Evolutionary conservation across 75 land plant genomes (phyloP).

Genomic region (Sequoia sempervirens): DNA sequence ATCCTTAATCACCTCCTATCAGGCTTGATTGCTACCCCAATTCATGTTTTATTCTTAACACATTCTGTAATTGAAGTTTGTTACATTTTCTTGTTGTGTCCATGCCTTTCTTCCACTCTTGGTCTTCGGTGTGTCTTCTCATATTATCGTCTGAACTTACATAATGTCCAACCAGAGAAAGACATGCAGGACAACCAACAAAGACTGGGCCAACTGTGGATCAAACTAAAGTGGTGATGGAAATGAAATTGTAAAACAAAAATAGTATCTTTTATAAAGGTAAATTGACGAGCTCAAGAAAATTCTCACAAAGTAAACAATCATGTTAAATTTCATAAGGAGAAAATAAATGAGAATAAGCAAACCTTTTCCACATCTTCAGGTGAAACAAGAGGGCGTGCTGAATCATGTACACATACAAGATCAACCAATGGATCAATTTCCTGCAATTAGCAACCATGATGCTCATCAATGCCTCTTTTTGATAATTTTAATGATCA

Average conservation of each 20-base stretch:
- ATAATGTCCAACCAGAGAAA: not conserved
- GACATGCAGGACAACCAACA: not conserved
- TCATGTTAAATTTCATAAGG: not conserved
- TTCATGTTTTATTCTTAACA: not conserved
- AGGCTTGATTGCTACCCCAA: not conserved
- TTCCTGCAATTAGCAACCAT: constrained; percentile 43
- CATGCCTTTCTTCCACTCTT: not conserved
- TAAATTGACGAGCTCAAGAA: not conserved
- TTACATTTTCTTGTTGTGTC: not conserved
- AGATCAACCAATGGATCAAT: constrained; percentile 62
- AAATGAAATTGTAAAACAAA: not conserved
- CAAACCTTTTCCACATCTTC: constrained; percentile 64
- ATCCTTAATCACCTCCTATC: not conserved
- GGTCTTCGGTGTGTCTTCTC: not conserved
- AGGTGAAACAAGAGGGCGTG: constrained; percentile 73
- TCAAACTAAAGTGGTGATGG: not conserved
- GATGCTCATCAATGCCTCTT: not conserved
- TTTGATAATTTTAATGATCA: not conserved
- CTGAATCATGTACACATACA: constrained; percentile 96
- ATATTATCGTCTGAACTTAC: not conserved
- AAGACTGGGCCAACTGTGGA: not conserved
- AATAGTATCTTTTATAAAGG: not conserved
- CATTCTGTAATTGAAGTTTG: not conserved
- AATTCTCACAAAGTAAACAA: not conserved
- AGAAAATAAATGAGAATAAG: not conserved